Percentiles rank a stretch among this genome's conserved stretches.
Conservation (phyloP, 208 protist genomes). For the Strigomonas galati region DNA sequence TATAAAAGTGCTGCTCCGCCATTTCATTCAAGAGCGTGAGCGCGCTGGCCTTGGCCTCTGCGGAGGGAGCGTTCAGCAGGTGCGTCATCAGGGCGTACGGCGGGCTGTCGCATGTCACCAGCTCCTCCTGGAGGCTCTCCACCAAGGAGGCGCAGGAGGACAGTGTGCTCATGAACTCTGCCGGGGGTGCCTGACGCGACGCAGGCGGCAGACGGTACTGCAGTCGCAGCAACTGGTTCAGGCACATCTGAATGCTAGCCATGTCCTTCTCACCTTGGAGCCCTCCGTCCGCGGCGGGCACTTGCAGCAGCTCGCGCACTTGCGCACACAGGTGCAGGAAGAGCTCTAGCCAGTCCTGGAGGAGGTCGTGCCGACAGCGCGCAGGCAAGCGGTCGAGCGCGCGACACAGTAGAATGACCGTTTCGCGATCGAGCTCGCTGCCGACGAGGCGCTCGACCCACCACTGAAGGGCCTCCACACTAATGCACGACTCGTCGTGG, state of each 20-base stretch:
- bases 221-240: conserved; percentile 23
- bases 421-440: conserved; percentile 51
- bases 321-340: conserved; percentile 33
- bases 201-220: not conserved
- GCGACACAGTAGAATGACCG: conserved; percentile 33
- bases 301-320: conserved; percentile 33
- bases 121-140: conserved; percentile 16
- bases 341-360: conserved; percentile 42
- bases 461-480: conserved; percentile 51
- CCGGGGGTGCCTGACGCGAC: conserved; percentile 19
- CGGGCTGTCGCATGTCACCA: conserved; percentile 27
- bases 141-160: conserved; percentile 18
- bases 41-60: conserved; percentile 32
- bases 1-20: conserved; percentile 41
- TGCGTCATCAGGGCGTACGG: conserved; percentile 30
- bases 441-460: conserved; percentile 66
- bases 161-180: conserved; percentile 19
- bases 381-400: conserved; percentile 42
- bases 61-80: conserved; percentile 35
- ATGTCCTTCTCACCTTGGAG: conserved; percentile 30
- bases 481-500: conserved; percentile 48
- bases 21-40: conserved; percentile 53
- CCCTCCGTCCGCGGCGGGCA: conserved; percentile 38
- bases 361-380: conserved; percentile 26
- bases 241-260: conserved; percentile 33